Base-by-base conservation (phyloP, 83 land plant species). In the Thuja plicata region DNA sequence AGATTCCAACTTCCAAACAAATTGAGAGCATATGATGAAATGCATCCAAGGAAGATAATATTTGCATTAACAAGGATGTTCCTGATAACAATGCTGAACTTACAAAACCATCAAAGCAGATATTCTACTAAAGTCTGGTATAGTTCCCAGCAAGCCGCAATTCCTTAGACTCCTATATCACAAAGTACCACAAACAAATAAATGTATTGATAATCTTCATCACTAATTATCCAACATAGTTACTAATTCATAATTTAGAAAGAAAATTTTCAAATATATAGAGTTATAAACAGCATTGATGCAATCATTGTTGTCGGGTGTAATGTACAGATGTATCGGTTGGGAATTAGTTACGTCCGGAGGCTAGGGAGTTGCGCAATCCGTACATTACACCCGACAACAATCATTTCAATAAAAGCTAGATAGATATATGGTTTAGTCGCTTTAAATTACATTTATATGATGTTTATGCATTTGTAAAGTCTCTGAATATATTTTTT, bases 161-260 rank as follows among this genome's bases (percentile, higher is more conserved):
- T 94, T 95, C 71, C 97, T 94, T 6, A 95, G 91, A 89, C 97
- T 96, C 95, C 97, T 96, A 92, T 45, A 84, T 54, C 0, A 2
- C 9, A 35, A 87, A 86, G 71, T 15, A 43, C 3, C 54, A 83
- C 50, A 83, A 30, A 1, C n/a, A 38, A 76, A 46, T 45, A n/a
- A 3, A 46, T 0, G 7, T 45, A 24, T 46, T n/a, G 32, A 82
- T 41, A 82, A 27, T 11, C 12, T 82, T 82, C 5, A 27, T n/a
- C 48, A 41, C 10, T 82, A 27, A 7, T 8, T 21, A 82, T 45
- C 34, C 41, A 2, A 12, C 45, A 30, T 12, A n/a, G 52, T 46
- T 41, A 24, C 16, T 27, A 45, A 45, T 45, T 13, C n/a, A 82
- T 82, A 45, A 27, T 45, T 82, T 82, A 27, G 16, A 45, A 9